Evolutionary conservation across 148 eudicot genomes (phyloP), one percentile per base, ranked within the genome.

Genomic region (Persicaria tinctoria): DNA sequence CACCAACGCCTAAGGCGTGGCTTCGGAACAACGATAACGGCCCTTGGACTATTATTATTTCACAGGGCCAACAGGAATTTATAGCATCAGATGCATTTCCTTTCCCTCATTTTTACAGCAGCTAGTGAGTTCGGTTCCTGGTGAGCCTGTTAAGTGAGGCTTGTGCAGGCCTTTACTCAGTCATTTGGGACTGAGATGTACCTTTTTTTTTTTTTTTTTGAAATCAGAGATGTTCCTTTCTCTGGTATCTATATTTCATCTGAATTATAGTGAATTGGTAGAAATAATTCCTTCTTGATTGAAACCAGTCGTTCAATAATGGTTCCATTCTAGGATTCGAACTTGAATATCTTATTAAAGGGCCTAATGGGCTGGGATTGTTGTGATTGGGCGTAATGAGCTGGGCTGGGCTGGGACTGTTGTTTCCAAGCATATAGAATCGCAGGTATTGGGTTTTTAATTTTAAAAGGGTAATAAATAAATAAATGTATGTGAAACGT

Each of bases 111-210:
- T 66, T 41, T 64, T 4, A 64, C 13, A 64, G 27, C 63, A 57
- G 32, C 63, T 57, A 57, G 63, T 57, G 69, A 64, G 69, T 32
- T 66, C 70, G 13, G 41, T 60, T 23, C 66, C 16, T 7, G 32
- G 44, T 7, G 32, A 14, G 44, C 68, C 5, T 54, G n/a, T 14
- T 55, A 4, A 55, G 5, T 55, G 64, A 59, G 64, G 64, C 32
- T 59, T 59, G 8, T 59, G 32, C 12, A 53, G 4, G 13, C 53
- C 13, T 53, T 53, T 13, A 54, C 41, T 32, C 41, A 32, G 41
- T 32, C 41, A 32, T 32, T 32, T 1, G 41, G 41, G 41, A 32
- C 2, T 32, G 41, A 32, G 41, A 32, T 54, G 57, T 13, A 16
- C 57, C 57, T 54, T 54, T 54, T n/a, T n/a, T n/a, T n/a, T n/a